Base-by-base conservation (phyloP, 257 asterid species). In the Fraxinus anomala region DNA sequence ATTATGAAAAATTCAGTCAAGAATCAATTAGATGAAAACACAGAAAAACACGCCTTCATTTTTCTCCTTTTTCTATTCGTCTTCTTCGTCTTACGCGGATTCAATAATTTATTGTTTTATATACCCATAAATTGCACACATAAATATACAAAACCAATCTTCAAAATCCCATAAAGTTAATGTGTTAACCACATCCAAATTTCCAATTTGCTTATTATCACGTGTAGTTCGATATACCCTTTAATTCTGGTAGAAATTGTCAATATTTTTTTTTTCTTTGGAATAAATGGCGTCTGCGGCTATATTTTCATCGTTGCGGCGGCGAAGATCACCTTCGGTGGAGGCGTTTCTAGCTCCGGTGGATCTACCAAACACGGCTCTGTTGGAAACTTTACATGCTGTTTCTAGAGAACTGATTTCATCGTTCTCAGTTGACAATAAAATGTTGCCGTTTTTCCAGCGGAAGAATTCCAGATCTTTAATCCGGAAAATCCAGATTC, bases 311-410 rank as follows among this genome's bases (percentile, higher is more conserved):
- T 91, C 99, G 86, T 72, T 91, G 85, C 87, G 96, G 90, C 81
- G 97, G 89, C 92, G 95, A 82, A 81, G 96, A 74, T 90, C 96
- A 77, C 97, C 97, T 73, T 83, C 96, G 5, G 77, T 91, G 87
- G 96, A 95, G 85, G 91, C 96, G 39, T 89, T 95, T 78, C 85
- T 92, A 56, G 91, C 92, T 36, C 98, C 98, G 70, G 88, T 90
- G 80, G 96, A 91, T 88, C 92, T 91, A 23, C 81, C 96, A 23
- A 81, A 84, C 77, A 82, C 40, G 76, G 88, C 88, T 71, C 81
- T 95, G 77, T 82, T 92, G 86, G 91, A 82, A 73, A 79, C 91
- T 14, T 16, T 92, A 75, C 85, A 90, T 4, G 80, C 82, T 7
- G 71, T 95, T 67, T 85, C 90, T 24, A 54, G 84, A 19, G 97